Evolutionary conservation across 495 filamentous ascomycete species (phyloP), one percentile per base, ranked within the genome.

Genomic region (Ramalina intermedia): DNA sequence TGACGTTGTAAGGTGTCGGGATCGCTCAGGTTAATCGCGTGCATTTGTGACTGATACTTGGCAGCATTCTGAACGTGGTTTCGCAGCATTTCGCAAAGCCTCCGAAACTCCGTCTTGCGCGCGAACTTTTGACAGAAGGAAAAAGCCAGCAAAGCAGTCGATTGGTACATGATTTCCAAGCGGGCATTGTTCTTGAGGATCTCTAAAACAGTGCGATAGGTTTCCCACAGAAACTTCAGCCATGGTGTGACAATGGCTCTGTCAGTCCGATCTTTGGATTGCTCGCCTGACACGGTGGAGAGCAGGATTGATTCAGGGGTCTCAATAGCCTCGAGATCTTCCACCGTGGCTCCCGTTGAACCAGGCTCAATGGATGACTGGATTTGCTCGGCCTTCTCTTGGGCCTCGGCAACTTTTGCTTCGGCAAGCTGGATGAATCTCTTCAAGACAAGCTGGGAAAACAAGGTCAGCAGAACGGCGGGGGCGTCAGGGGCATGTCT

Each of bases 141-240:
- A 72, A 98, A 96, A 16, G 91, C 91, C 66, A 96, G 93, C 62
- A 94, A 83, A 50, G 91, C 93, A 42, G 93, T 96, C 62, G 82
- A 84, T 75, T 98, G 91, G 69, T 98, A 98, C 75, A 96, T 93
- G 36, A 94, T 77, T 72, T 98, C 91, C 36, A 98, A 73, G 36
- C 91, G 82, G 35, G 91, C 93, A 74, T 98, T 98, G 75, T 98
- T 98, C 69, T 94, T 86, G 55, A 98, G 74, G 61, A 98, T 96
- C 59, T 98, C 91, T 56, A 98, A 75, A 36, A 98, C 91, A 46
- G 91, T 98, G 36, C 91, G 87, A 69, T 98, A 98, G n/a, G 91
- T 94, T 70, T 98, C 93, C 91, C 91, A 98, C 49, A 98, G 74
- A 62, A 98, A 98, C 70, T 98, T 98, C 55, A 98, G 77, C 91